Percentiles rank a stretch among this genome's conserved stretches.
phyloP scores from a whole-genome alignment of 1,139 yeast species.

The Yamadazyma dendronema region DNA sequence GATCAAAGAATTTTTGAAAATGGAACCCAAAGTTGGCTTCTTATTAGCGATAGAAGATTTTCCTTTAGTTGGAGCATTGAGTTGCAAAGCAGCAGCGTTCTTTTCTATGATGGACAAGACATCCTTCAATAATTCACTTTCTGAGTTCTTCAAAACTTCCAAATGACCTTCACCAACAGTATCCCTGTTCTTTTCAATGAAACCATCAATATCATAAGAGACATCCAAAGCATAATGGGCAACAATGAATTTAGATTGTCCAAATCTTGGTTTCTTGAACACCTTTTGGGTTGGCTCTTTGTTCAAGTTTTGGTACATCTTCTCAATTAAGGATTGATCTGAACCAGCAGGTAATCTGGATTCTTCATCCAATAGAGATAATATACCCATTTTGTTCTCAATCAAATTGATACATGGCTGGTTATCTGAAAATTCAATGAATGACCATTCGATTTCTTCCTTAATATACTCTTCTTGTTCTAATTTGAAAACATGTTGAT shows the following conservation, averaged over 20 bases:
- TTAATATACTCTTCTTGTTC: constrained; percentile 93
- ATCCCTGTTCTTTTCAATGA: constrained; percentile 94
- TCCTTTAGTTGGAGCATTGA: constrained; percentile 39
- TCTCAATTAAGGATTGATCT: constrained; percentile 90
- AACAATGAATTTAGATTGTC: constrained; percentile 86
- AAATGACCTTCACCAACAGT: constrained; percentile 95
- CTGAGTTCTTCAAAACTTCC: constrained; percentile 72
- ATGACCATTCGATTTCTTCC: constrained; percentile 96
- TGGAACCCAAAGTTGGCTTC: constrained; percentile 93
- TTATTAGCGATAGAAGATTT: constrained; percentile 47
- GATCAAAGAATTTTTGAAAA: constrained; percentile 87
- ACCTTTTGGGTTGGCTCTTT: constrained; percentile 76
- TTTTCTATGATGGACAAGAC: constrained; percentile 67
- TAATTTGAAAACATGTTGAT: constrained; percentile 93
- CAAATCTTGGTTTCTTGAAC: constrained; percentile 92
- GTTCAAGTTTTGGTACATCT: constrained; percentile 82
- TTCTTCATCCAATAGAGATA: constrained; percentile 90
- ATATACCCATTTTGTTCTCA: constrained; percentile 85
- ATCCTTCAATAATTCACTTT: constrained; percentile 49
- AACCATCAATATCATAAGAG: constrained; percentile 88
- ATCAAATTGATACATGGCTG: constrained; percentile 95
- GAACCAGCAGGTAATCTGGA: constrained; percentile 92
- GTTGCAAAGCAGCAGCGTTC: constrained; percentile 54
- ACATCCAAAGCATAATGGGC: constrained; percentile 96
- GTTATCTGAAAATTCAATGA: constrained; percentile 93